Base-by-base conservation (phyloP, 2,329 filamentous ascomycete genomes). In the Cytospora leucostoma region DNA sequence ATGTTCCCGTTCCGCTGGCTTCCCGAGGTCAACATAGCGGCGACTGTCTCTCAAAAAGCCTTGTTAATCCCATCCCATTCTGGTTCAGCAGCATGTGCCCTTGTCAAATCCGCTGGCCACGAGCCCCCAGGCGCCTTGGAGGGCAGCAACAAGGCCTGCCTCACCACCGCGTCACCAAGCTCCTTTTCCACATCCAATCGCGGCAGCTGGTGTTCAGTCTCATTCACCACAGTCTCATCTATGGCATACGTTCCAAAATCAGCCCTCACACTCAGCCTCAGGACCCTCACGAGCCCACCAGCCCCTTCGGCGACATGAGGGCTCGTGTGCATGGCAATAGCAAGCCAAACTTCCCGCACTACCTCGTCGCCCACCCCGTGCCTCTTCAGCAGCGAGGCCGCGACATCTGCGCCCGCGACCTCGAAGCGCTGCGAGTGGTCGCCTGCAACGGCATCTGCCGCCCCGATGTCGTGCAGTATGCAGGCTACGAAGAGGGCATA, bases 261-360 rank as follows among this genome's bases (percentile, higher is more conserved):
- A 8, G 68, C 67, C 56, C 69, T 67, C 40, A 77, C 74, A 17
- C 66, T 74, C 6, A 73, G 65, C 12, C 75, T 64, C 15, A 77
- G 61, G 12, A 73, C 67, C 8, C 74, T 67, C 2, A 74, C 69
- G 7, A 74, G 67, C 12, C 74, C 70, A 59, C 73, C 71, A 37
- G 77, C 71, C 7, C 74, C 71, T 67, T 77, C 75, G 2, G 75
- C 74, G 37, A 77, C 74, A 0, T 75, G 75, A 0, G 70, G 68
- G 52, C 71, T 75, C 2, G 72, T 72, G 62, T 77, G 75, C 40
- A 77, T 19, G 11, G 74, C 70, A 44, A 77, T 72, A 32, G 75
- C 73, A 15, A 71, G 69, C 75, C 75, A 77, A 33, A 74, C 71
- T 38, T 72, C 70, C 54, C 72, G 73, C 7, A 69, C 65, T 13